Evolutionary conservation across 1,284 basidiomycete species (phyloP).

Genomic region (Cryptococcus hybrid): DNA sequence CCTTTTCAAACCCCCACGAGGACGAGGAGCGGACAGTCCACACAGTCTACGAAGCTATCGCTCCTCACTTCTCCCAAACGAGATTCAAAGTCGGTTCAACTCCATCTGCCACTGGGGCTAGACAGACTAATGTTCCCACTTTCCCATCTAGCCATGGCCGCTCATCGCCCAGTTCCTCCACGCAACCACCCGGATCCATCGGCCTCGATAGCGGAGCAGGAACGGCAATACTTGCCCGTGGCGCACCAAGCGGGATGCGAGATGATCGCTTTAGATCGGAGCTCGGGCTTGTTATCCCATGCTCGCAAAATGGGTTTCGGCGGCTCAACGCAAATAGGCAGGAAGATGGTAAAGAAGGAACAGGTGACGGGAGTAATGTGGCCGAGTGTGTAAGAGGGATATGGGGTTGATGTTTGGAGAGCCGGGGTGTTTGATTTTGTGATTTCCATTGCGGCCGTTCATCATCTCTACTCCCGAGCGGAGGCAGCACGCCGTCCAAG

Average conservation of each 20-base stretch:
- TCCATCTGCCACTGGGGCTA: conserved; percentile 10
- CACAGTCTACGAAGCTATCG: conserved; percentile 84
- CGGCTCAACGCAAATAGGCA: background rate
- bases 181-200: conserved; percentile 71
- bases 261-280: conserved; percentile 80
- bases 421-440: conserved; percentile 78
- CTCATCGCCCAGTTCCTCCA: conserved; percentile 80
- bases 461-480: conserved; percentile 55
- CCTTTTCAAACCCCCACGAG: conserved; percentile 8
- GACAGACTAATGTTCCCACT: background rate
- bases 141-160: conserved; percentile 76
- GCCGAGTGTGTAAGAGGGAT: conserved; percentile 56
- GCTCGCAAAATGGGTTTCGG: conserved; percentile 56
- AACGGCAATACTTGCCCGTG: conserved; percentile 91
- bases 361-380: conserved; percentile 13
- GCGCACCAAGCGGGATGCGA: conserved; percentile 44
- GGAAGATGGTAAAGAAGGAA: conserved; percentile 3
- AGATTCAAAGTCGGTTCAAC: conserved; percentile 72
- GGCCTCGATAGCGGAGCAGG: conserved; percentile 95
- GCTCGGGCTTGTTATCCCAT: conserved; percentile 69
- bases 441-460: conserved; percentile 92
- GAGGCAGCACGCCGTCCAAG: no score
- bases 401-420: conserved; percentile 65
- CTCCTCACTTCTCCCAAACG: conserved; percentile 87
- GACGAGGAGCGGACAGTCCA: conserved; percentile 59